Base-by-base conservation (phyloP, 495 filamentous ascomycete genomes). In the Penicillium soppii region DNA sequence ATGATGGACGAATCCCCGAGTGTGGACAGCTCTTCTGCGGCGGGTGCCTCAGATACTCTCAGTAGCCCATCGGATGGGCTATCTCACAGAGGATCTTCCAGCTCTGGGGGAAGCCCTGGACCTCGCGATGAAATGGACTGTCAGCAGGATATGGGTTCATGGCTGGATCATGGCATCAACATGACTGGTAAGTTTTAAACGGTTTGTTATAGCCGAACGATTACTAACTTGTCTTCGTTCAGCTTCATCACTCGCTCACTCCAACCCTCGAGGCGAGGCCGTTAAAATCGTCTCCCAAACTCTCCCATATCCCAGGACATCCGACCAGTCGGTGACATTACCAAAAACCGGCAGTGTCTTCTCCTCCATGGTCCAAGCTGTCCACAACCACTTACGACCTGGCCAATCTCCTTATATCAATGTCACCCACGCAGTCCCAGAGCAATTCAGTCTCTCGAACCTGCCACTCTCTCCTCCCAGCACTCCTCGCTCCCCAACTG, bases 251-350 rank as follows among this genome's bases (percentile, higher is more conserved):
- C 58, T 74, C 12, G 65, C 58, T 10, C 54, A 60, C 5, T 65
- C 67, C 15, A 69, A 71, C 44, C 58, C 58, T 12, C 66, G 64
- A 35, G 65, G 66, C 30, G 70, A 76, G 41, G 71, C 78, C 9
- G 71, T 85, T 35, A 78, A 77, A 35, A 68, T 85, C 9, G 77
- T 86, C 21, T 84, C 81, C 4, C 83, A 86, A 56, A 80, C 81
- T 15, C 78, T 85, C 29, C 83, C 83, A 6, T 84, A 78, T 51
- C 83, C 83, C 3, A 73, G 70, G n/a, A 68, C 74, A 12, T 71
- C 75, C 10, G 78, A 82, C 43, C 65, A 72, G 43, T 50, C 67
- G 13, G 61, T 67, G 7, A 59, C 68, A 7, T 27, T 62, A 22
- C 59, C 68, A 3, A 56, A 63, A 33, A 55, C 69, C 22, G 67